Conservation (phyloP, 2,329 filamentous ascomycete species). For the Neurospora crassa region DNA sequence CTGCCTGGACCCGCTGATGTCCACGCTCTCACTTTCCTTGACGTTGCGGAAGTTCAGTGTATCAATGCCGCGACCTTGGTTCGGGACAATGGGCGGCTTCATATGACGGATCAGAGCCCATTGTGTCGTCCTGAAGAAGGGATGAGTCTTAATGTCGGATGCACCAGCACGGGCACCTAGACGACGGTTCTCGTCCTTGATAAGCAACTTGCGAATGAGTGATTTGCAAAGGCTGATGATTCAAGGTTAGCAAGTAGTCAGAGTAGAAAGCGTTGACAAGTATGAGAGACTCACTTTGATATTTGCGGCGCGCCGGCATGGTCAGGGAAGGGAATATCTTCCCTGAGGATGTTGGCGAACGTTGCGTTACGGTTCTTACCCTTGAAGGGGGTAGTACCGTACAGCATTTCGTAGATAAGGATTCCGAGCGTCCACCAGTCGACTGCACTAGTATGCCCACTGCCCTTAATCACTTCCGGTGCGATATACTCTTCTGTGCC, state of each 20-base stretch:
- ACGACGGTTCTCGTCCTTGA: constrained; percentile 93
- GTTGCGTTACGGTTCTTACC: constrained; percentile 98
- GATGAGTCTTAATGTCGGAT: constrained; percentile 91
- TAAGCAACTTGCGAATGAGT: constrained; percentile 88
- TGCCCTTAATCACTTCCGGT: constrained; percentile 96
- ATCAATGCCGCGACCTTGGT: constrained; percentile 81
- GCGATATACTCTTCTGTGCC: constrained; percentile 99
- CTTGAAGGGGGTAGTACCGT: constrained; percentile 97
- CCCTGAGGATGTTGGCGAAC: constrained; percentile 91
- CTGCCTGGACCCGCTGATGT: constrained; percentile 56
- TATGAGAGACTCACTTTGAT: constrained; percentile 63
- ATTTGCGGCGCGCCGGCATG: constrained; percentile 74
- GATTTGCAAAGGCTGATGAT: constrained; percentile 78
- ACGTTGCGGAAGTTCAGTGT: constrained; percentile 97
- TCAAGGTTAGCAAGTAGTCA: constrained; percentile 1
- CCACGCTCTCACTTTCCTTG: constrained; percentile 92
- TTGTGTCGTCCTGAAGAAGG: constrained; percentile 91
- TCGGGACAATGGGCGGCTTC: constrained; percentile 94
- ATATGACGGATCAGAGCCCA: constrained; percentile 96
- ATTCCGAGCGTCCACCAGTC: constrained; percentile 99
- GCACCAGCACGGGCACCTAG: constrained; percentile 90
- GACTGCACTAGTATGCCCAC: constrained; percentile 94
- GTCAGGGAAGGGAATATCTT: constrained; percentile 94
- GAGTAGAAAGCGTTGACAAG: neutral
- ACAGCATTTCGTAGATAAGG: constrained; percentile 97